Evolutionary conservation across 2,329 filamentous ascomycete genomes (phyloP), one percentile per base, ranked within the genome.

Genomic region (Aspergillus hiratsukae): DNA sequence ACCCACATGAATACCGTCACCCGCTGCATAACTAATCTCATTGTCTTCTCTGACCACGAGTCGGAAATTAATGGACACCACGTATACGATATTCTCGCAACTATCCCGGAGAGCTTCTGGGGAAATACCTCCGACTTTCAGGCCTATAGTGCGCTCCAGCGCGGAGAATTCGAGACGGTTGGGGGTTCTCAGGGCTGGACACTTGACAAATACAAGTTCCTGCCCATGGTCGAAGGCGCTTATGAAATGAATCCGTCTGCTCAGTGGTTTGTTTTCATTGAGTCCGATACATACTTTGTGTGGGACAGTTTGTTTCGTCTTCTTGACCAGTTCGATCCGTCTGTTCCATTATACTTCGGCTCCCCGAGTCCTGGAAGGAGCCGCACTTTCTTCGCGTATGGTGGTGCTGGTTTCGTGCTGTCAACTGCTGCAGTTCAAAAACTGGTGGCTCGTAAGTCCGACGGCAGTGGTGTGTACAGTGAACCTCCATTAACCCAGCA

Each of bases 121-220:
- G 59, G 66, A 5, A 60, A 74, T 43, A 69, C 65, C 23, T 52
- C 65, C n/a, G 72, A 76, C 45, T 76, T 78, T 48, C 61, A 69
- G 8, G 68, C 69, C 23, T 80, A 81, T 53, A 64, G 78, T 25
- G 71, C 71, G 46, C 75, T 81, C 4, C 62, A 62, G 3, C 72
- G 72, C 9, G 72, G 71, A 65, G 53, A 68, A 59, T 54, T 66
- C 69, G 58, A 65, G 64, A 14, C 71, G 62, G 27, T 61, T 4
- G 57, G 45, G 53, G 68, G 72, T 56, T 27, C 71, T 72, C 58
- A 72, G 67, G 80, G 80, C 2, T 83, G 81, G 81, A 75, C 69
- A 27, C 72, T 83, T 48, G 81, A 84, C 68, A 81, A 81, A 64
- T 84, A 78, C 75, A 84, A 84, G 66, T 83, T 83, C 59, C 64